Evolutionary conservation across 768 basidiomycete species (phyloP), one percentile per base, ranked within the genome.

Genomic region (Amanita inopinata): DNA sequence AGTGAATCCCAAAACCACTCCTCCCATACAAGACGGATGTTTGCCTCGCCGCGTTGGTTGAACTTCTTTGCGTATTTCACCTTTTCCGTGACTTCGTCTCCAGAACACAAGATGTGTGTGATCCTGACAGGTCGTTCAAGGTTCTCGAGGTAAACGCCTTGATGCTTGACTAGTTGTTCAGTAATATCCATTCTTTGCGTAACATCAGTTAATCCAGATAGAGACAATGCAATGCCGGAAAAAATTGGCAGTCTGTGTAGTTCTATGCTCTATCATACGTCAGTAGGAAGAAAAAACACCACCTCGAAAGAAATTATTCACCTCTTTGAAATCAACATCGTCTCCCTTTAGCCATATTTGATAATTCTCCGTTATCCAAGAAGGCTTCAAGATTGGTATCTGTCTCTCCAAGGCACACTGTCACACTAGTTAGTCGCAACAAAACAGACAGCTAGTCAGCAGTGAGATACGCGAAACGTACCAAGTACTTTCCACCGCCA

Each of bases 1-100:
- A 93, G 53, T 19, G 75, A 93, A 53, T 96, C 92, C 89, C 89
- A 93, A 44, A 96, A 84, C 93, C 93, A 97, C 48, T 94, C 91
- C 54, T 93, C 90, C 85, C 92, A 94, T 1, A 96, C 77, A 2
- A 93, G 64, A 38, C 74, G 68, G 23, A 91, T 90, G 33, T 74
- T 69, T 4, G 80, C 82, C 57, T 88, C 86, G 24, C 78, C 74
- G 15, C 69, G 65, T 12, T 65, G 57, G 54, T 83, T 84, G 52
- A 85, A 83, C 53, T 81, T 83, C 44, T 78, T 71, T 0, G 87
- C 87, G 52, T 83, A 86, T 3, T 64, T 69, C 70, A 91, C 81
- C 64, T 90, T 91, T 37, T 84, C 76, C 8, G 80, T 72, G 57
- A 81, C 69, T 34, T 70, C 69, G 47, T 78, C 70, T 32, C 79